Percentiles rank a stretch among this genome's conserved stretches.
phyloP scores from a whole-genome alignment of 148 eudicot species.

The Salicornia ramosissima region DNA sequence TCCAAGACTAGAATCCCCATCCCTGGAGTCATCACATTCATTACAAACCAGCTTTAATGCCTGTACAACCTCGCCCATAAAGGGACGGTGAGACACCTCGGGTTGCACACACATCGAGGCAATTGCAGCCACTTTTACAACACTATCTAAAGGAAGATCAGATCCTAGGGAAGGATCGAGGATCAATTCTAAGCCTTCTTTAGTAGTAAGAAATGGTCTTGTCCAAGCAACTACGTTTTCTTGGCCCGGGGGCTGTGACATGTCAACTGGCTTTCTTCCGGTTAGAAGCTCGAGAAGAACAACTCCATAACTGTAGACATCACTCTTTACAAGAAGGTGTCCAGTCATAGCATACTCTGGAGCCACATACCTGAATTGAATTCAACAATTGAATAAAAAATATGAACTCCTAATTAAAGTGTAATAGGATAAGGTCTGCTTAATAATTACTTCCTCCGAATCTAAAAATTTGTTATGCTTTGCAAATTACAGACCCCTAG shows the following conservation, averaged over 20 bases:
- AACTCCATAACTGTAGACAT: constrained; percentile 94
- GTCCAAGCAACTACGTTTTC: constrained; percentile 89
- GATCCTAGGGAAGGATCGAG: constrained; percentile 54
- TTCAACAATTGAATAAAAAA: not conserved
- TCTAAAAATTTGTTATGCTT: too few species aligned
- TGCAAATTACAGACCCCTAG: too few species aligned
- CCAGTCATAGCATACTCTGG: constrained; percentile 99
- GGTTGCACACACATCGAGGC: constrained; percentile 98
- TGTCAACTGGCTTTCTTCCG: constrained; percentile 88
- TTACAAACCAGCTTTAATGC: constrained; percentile 76
- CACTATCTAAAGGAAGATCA: constrained; percentile 43
- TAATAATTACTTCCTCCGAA: too few species aligned
- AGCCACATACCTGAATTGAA: constrained; percentile 71
- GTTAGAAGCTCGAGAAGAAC: constrained; percentile 96
- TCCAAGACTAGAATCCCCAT: constrained; percentile 35
- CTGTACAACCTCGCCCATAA: constrained; percentile 98
- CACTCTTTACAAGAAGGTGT: constrained; percentile 95
- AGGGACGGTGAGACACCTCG: constrained; percentile 92
- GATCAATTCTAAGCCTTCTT: constrained; percentile 57
- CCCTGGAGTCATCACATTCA: constrained; percentile 53
- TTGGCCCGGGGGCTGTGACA: constrained; percentile 85
- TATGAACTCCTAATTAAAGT: not conserved
- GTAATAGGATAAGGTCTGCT: not conserved
- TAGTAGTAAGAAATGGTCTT: constrained; percentile 64
- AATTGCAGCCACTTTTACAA: constrained; percentile 81